Evolutionary conservation across 495 filamentous ascomycete species (phyloP), one percentile per base, ranked within the genome.

Genomic region (Geoglossum glabrum): DNA sequence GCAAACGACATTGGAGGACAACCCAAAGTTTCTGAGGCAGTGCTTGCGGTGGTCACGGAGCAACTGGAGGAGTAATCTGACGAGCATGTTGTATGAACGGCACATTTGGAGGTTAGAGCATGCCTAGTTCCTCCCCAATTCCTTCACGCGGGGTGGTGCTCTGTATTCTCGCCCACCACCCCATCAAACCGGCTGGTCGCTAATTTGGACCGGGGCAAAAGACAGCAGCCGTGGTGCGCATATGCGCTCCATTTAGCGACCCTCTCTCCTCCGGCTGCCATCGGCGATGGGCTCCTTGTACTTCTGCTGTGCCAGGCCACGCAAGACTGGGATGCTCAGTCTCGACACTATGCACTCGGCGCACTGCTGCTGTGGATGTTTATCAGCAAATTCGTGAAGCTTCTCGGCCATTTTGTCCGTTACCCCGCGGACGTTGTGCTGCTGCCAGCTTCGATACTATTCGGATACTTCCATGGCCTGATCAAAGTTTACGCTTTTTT

Each of bases 51-150:
- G 86, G 86, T 84, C 84, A 25, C 73, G 86, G 62, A 86, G 82
- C 69, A 87, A 87, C 67, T 89, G 82, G 82, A 73, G 85, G 62
- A 86, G 83, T 68, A 90, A 90, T 67, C 78, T 84, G 61, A 86
- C 81, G 30, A 86, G 82, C 62, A 79, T 87, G 70, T 75, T 84
- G 58, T 73, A 73, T 64, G 84, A 88, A 62, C 72, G 76, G 63
- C 73, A 83, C 65, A 78, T 86, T 64, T 81, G 77, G 74, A 75
- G 70, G 80, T 86, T 72, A 75, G 81, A 80, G 55, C 56, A 49
- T 23, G 49, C 15, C 11, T 27, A 13, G 30, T 30, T 30, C 30
- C n/a, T 15, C 9, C 8, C 13, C 13, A 13, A 52, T 30, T 30
- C 30, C n/a, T 15, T 8, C 8, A 4, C 13, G 33, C 23, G 3